A percentile compares a stretch with the other conserved stretches of the same genome.
These are phyloP conservation scores for Citrus reticulata DNA, from an alignment of 345 rosid species.

Conservation along the genomic window DNA sequence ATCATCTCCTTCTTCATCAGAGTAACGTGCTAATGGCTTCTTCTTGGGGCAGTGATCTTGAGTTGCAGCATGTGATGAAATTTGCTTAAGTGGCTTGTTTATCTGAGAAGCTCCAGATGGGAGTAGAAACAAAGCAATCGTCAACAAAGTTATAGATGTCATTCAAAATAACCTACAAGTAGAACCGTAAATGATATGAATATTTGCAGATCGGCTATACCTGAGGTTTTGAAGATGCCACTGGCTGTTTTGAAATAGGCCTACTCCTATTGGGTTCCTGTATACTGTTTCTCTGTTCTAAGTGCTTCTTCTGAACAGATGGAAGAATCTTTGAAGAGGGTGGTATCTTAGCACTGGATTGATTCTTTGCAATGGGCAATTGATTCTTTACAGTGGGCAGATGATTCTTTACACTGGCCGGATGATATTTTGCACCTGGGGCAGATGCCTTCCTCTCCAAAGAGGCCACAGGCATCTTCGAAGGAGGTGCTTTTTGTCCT, in stretches of 20 bases:
- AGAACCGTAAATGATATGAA: background rate
- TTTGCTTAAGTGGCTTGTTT: slow-evolving; percentile 47
- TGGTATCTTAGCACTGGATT: slow-evolving; percentile 35
- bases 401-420: slow-evolving; percentile 31
- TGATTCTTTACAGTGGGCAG: slow-evolving; percentile 31
- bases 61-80: slow-evolving; percentile 24
- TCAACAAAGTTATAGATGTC: background rate
- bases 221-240: slow-evolving; percentile 44
- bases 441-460: slow-evolving; percentile 42
- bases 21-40: slow-evolving; percentile 34
- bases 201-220: slow-evolving; percentile 16
- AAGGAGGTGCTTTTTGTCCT: slow-evolving; percentile 37
- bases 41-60: slow-evolving; percentile 51
- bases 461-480: slow-evolving; percentile 27
- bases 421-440: slow-evolving; percentile 30
- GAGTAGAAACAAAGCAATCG: background rate
- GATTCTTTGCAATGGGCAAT: slow-evolving; percentile 31
- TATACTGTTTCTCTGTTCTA: slow-evolving; percentile 45
- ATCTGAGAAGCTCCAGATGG: slow-evolving; percentile 27
- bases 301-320: slow-evolving; percentile 39
- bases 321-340: slow-evolving; percentile 43
- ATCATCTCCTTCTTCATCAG: slow-evolving; percentile 37
- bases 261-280: slow-evolving; percentile 36
- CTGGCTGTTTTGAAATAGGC: slow-evolving; percentile 40
- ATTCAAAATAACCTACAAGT: slow-evolving; percentile 3